Percentiles rank a stretch among this genome's conserved stretches.
phyloP scores from a whole-genome alignment of 108 stramenopile genomes.

The Skeletonema costatum region DNA sequence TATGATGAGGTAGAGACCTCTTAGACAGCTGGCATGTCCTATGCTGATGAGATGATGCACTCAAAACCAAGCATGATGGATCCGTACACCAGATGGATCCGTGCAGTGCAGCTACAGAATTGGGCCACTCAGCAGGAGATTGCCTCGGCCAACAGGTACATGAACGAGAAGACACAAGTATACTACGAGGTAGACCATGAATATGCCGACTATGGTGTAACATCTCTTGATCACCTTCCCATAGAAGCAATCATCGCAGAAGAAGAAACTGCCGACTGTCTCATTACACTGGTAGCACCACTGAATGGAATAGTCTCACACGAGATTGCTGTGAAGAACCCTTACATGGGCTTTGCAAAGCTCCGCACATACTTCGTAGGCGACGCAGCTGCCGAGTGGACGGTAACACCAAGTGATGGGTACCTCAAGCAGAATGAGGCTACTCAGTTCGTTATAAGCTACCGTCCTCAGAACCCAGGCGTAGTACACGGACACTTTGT shows the following conservation, averaged over 20 bases:
- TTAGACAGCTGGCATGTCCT: constrained; percentile 60
- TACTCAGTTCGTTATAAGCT: constrained; percentile 61
- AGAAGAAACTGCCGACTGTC: neutral
- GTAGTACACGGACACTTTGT: no score
- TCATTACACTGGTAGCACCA: no score
- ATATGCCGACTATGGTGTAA: constrained; percentile 10
- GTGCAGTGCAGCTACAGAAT: no score
- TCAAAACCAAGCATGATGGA: constrained; percentile 45
- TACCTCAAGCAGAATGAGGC: constrained; percentile 56
- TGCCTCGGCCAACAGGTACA: no score
- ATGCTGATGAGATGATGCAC: constrained; percentile 64
- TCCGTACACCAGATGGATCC: no score
- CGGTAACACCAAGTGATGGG: constrained; percentile 68
- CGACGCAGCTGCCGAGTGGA: constrained; percentile 31
- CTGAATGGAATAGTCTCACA: constrained; percentile 26
- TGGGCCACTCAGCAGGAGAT: no score
- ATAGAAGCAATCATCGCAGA: constrained; percentile 29
- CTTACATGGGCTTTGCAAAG: constrained; percentile 88
- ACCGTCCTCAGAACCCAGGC: no score
- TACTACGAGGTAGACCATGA: neutral
- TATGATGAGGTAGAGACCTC: constrained; percentile 37
- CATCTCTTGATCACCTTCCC: constrained; percentile 5
- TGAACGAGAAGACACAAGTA: no score
- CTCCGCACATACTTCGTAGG: constrained; percentile 75
- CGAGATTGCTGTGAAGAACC: constrained; percentile 72